Percentiles rank a stretch among this genome's conserved stretches.
Evolutionary conservation across 345 rosid genomes (phyloP).

Genomic region (Sisymbrium altissimum): DNA sequence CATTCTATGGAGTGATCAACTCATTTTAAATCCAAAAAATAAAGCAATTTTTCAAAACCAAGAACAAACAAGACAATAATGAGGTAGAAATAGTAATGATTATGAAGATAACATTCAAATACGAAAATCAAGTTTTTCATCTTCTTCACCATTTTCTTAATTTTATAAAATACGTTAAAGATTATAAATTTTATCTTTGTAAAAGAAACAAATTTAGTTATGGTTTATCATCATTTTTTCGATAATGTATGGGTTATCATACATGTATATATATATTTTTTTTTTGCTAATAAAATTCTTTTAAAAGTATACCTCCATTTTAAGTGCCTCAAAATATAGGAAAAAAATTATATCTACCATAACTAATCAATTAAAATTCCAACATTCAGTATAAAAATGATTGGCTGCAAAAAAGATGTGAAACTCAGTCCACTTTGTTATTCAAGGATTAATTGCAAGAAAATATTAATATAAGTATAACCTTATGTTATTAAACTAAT

Average conservation of each 20-base stretch:
- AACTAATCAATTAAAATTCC: no score
- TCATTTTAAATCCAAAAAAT: neutral
- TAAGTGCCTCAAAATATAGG: no score
- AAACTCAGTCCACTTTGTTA: no score
- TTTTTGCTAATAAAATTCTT: no score
- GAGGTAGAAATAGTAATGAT: neutral
- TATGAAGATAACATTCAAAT: neutral
- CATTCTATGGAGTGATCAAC: constrained; percentile 16
- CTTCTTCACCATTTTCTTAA: neutral
- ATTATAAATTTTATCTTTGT: neutral
- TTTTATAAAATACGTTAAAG: neutral
- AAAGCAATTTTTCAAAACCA: neutral
- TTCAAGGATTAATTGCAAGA: no score
- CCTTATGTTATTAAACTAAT: no score
- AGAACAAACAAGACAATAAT: no score
- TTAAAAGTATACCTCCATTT: no score
- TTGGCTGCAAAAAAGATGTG: no score
- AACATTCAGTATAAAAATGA: no score
- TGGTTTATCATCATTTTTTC: constrained; percentile 21
- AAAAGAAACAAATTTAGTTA: neutral
- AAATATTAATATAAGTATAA: no score
- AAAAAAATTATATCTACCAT: no score
- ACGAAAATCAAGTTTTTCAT: neutral
- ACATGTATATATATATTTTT: neutral
- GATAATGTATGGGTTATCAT: constrained; percentile 23